Conservation (phyloP, 1,284 basidiomycete species). For the Phellopilus nigrolimitatus region DNA sequence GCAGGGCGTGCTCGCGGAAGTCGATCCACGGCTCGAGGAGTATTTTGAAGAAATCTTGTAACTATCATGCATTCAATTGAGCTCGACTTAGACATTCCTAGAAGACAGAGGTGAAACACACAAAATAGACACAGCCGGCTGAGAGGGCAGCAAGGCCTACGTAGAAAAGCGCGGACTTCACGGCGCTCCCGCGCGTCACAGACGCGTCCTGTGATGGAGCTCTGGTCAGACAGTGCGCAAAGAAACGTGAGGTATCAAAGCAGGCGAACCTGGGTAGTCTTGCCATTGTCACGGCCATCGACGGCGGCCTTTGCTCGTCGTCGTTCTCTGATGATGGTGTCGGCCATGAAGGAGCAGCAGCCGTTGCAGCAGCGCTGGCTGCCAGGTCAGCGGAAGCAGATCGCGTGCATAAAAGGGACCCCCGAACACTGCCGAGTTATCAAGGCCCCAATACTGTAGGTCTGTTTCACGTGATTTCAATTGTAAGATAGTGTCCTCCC, state of each 20-base stretch:
- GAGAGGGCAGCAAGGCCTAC: not conserved
- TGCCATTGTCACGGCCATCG: not conserved
- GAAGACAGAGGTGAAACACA: not conserved
- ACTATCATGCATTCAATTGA: conserved; percentile 5
- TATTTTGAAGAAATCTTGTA: conserved; percentile 17
- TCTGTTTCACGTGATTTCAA: too few species aligned
- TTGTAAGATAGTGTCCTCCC: too few species aligned
- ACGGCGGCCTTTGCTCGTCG: not conserved
- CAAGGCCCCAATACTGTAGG: too few species aligned
- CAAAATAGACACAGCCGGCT: not conserved
- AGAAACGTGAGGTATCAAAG: not conserved
- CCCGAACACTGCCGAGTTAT: too few species aligned
- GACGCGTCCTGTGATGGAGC: not conserved
- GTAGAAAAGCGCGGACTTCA: not conserved
- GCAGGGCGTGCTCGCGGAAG: conserved; percentile 22
- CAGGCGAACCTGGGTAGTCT: not conserved
- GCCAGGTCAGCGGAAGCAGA: not conserved
- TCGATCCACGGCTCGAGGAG: conserved; percentile 22
- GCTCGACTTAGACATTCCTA: not conserved
- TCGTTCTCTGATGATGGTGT: not conserved
- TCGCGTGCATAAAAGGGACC: not conserved
- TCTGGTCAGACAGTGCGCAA: too few species aligned
- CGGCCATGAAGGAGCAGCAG: conserved; percentile 6
- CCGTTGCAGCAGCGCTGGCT: not conserved
- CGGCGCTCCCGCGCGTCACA: not conserved